These are phyloP conservation scores for Sclerotinia glacialis DNA, from an alignment of 2,329 filamentous ascomycete species.

Conservation along the genomic window DNA sequence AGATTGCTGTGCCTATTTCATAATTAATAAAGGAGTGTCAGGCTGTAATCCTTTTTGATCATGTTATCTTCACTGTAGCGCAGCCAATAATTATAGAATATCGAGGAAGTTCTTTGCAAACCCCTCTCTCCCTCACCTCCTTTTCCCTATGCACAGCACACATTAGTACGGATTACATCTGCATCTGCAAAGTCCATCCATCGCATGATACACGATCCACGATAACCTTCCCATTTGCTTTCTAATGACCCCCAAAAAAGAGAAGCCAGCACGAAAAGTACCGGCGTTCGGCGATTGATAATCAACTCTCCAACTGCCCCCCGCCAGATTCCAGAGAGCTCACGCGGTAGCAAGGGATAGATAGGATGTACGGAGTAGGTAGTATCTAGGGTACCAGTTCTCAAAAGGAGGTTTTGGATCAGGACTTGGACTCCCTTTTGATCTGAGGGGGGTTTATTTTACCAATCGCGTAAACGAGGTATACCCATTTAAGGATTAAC, in stretches of 20 bases:
- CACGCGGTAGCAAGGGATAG: slow-evolving; percentile 15
- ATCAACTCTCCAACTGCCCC: not conserved
- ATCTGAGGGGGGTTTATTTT: slow-evolving; percentile 10
- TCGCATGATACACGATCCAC: not conserved
- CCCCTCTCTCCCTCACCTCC: not conserved
- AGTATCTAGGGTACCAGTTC: slow-evolving; percentile 4
- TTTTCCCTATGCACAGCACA: not conserved
- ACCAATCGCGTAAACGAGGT: not conserved
- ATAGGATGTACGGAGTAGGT: not conserved
- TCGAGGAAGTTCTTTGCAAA: not conserved
- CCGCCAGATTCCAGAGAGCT: slow-evolving; percentile 11
- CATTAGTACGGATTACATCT: not conserved
- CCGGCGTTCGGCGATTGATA: not conserved
- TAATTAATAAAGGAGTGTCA: not conserved
- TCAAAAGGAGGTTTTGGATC: slow-evolving; percentile 8
- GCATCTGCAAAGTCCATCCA: not conserved
- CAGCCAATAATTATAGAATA: not conserved
- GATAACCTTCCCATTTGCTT: not conserved
- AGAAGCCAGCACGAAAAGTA: not conserved
- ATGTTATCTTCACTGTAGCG: not conserved
- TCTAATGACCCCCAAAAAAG: no score
- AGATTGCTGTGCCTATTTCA: not conserved
- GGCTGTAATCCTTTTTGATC: not conserved
- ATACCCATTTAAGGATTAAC: not conserved
- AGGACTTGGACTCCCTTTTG: slow-evolving; percentile 11